Evolutionary conservation across 2,329 filamentous ascomycete genomes (phyloP), one percentile per base, ranked within the genome.

Genomic region (Paracoccidioides brasiliensis): DNA sequence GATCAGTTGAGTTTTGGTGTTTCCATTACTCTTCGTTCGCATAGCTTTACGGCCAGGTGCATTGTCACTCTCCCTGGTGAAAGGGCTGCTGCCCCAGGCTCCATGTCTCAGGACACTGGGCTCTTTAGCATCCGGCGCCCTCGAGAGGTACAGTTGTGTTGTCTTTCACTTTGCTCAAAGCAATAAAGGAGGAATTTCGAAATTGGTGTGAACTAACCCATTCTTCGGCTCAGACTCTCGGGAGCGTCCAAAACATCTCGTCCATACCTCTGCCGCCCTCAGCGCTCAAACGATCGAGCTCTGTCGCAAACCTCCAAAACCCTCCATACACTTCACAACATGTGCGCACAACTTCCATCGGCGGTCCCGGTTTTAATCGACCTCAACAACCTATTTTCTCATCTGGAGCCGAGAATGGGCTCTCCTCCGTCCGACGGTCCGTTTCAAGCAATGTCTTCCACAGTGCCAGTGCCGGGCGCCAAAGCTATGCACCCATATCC

Each of bases 61-160:
- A 38, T 38, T 49, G 22, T 3, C 14, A 14, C 5, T 44, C 37
- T 32, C 44, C 51, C 30, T 22, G 64, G 65, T 64, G 62, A 64
- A 57, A 56, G 62, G 52, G 66, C 63, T 65, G 66, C 63, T 58
- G 56, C 58, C 10, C 53, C 41, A 56, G 58, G 52, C 70, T 77
- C 59, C 67, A 94, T 94, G 89, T 88, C 88, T 74, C 88, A 93
- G 75, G 88, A 94, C 66, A 82, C 83, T 59, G 87, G 86, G 67
- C 78, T 93, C 68, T 96, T 91, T 80, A 95, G 90, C 67, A 88
- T 94, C 69, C 89, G 89, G 73, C 85, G 90, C 67, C 86, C 88
- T 63, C 83, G 91, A 79, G 90, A 96, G 80, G 90, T 94, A 78
- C 15, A 30, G 30, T 37, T 45, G 8, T 30, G n/a, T 45, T 3